phyloP scores from a whole-genome alignment of 768 basidiomycete genomes.

The Paxillus ammoniavirescens region DNA sequence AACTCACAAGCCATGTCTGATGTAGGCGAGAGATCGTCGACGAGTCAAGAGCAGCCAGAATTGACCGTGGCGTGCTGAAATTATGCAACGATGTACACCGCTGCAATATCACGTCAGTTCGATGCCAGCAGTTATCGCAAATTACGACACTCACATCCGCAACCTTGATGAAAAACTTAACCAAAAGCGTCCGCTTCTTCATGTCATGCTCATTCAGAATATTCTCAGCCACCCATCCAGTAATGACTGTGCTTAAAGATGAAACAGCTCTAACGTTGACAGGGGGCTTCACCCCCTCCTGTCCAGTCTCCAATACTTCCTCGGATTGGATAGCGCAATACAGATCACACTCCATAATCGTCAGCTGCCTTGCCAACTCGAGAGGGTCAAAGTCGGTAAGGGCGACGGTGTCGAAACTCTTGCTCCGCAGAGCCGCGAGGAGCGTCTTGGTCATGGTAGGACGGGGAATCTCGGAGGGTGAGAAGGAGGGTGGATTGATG shows the following conservation, averaged over 20 bases:
- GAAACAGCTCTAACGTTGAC: constrained; percentile 81
- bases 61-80: constrained; percentile 89
- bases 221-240: constrained; percentile 94
- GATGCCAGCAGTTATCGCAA: constrained; percentile 3
- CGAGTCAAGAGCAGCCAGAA: constrained; percentile 92
- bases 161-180: constrained; percentile 94
- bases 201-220: constrained; percentile 88
- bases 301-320: constrained; percentile 83
- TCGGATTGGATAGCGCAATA: constrained; percentile 86
- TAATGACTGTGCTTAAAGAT: constrained; percentile 87
- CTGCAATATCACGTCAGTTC: constrained; percentile 40
- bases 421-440: constrained; percentile 63
- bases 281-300: constrained; percentile 61
- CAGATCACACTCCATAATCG: constrained; percentile 87
- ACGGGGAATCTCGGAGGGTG: constrained; percentile 72
- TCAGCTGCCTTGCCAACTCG: constrained; percentile 91
- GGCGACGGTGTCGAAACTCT: constrained; percentile 57
- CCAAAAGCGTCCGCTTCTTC: constrained; percentile 72
- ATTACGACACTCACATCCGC: constrained; percentile 64
- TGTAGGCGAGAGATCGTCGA: constrained; percentile 90
- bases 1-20: constrained; percentile 91
- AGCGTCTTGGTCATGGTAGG: constrained; percentile 84
- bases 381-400: constrained; percentile 92
- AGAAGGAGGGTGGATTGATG: constrained; percentile 55
- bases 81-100: constrained; percentile 82